A percentile compares a stretch with the other conserved stretches of the same genome.
phyloP scores from a whole-genome alignment of 306 rosid genomes.

The Nissolia schottii region DNA sequence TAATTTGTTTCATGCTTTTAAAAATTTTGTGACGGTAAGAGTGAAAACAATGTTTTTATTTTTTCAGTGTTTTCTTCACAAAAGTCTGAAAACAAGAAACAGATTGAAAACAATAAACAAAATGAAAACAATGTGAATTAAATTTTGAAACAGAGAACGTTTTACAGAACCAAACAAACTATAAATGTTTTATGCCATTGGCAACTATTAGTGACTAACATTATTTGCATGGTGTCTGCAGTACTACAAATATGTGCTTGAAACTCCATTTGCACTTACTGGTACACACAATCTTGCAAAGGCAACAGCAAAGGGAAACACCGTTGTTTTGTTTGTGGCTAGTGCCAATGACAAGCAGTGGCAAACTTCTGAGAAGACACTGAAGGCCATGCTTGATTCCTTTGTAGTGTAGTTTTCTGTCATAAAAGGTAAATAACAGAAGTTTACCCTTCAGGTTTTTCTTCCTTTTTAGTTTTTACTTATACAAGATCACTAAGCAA shows the following conservation, averaged over 20 bases:
- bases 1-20: too few species aligned
- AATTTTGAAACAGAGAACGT: too few species aligned
- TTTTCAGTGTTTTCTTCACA: too few species aligned
- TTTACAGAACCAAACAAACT: too few species aligned
- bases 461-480: conserved; percentile 13
- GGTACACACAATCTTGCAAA: conserved; percentile 96
- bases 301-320: conserved; percentile 96
- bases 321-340: conserved; percentile 81
- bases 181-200: neutral
- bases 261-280: conserved; percentile 86
- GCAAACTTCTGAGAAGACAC: conserved; percentile 64
- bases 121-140: too few species aligned
- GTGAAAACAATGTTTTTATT: too few species aligned
- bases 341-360: conserved; percentile 95
- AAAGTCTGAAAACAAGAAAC: too few species aligned
- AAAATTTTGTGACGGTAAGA: too few species aligned
- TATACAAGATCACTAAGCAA: conserved; percentile 16
- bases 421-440: conserved; percentile 25
- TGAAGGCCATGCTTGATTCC: conserved; percentile 86
- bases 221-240: conserved; percentile 33
- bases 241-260: conserved; percentile 84
- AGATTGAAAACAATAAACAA: too few species aligned
- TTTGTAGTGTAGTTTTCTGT: conserved; percentile 54
- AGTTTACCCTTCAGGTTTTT: conserved; percentile 10
- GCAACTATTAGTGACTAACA: neutral